phyloP scores from a whole-genome alignment of 768 basidiomycete genomes.

The Lepiota venenata region DNA sequence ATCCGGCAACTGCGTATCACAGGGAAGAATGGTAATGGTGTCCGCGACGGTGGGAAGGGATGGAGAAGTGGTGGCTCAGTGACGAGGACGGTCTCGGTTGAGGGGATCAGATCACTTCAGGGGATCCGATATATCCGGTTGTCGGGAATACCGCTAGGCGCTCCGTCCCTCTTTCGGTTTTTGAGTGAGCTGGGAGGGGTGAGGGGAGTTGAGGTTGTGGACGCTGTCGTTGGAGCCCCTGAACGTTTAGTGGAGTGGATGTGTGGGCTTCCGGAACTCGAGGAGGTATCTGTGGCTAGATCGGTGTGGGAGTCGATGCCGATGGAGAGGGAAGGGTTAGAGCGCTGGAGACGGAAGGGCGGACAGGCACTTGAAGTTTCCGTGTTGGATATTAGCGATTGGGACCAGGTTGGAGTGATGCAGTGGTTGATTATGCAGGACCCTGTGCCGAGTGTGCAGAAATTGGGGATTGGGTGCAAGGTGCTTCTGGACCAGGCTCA shows the following conservation, averaged over 20 bases:
- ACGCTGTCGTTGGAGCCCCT: neutral
- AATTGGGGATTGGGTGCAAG: neutral
- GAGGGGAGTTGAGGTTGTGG: neutral
- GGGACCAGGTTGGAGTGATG: neutral
- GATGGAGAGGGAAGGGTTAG: neutral
- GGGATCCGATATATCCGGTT: neutral
- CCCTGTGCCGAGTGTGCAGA: neutral
- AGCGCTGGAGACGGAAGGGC: neutral
- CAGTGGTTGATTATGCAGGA: neutral
- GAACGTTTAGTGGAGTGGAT: neutral
- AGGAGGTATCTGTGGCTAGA: neutral
- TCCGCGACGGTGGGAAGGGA: neutral
- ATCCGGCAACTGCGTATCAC: neutral
- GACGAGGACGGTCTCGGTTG: neutral
- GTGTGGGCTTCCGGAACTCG: slow-evolving; percentile 4
- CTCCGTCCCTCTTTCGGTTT: neutral
- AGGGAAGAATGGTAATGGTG: neutral
- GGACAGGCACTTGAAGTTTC: neutral
- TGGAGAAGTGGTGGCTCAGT: neutral
- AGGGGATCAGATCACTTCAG: neutral
- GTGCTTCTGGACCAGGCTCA: neutral
- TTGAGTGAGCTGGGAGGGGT: neutral
- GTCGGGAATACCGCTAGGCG: neutral
- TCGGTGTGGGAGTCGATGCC: neutral
- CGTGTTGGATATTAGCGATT: neutral